Evolutionary conservation across 2,329 filamentous ascomycete genomes (phyloP).

Genomic region (Aureobasidium uvarum): DNA sequence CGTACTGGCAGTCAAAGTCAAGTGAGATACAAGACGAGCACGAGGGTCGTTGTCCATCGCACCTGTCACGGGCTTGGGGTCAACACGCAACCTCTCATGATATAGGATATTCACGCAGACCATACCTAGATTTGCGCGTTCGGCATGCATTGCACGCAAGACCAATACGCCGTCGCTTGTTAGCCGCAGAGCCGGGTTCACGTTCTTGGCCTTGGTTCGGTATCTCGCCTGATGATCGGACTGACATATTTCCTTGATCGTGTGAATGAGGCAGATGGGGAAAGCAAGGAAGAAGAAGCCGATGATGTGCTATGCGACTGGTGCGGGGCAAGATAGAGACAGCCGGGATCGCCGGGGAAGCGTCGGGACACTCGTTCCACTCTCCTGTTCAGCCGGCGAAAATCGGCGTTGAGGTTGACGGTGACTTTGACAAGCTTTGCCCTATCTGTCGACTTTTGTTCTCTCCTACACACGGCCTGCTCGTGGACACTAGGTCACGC

Average conservation of each 20-base stretch:
- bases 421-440: no score
- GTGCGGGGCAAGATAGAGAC: no score
- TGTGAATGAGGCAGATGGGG: background rate
- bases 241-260: background rate
- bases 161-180: constrained; percentile 26
- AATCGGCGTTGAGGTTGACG: no score
- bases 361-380: background rate
- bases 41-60: constrained; percentile 46
- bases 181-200: background rate
- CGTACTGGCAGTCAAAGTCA: constrained; percentile 48
- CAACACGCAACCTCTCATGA: background rate
- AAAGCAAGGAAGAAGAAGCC: background rate
- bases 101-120: no score
- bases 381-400: no score
- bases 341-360: no score
- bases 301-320: background rate
- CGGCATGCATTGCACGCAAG: constrained; percentile 35
- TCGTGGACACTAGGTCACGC: no score
- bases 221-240: background rate
- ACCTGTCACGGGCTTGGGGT: constrained; percentile 38
- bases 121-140: constrained; percentile 32
- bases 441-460: no score
- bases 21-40: constrained; percentile 46
- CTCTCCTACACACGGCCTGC: no score
- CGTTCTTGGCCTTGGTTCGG: background rate